Conservation (phyloP, 257 asterid genomes). For the Cynanchum wilfordii region DNA sequence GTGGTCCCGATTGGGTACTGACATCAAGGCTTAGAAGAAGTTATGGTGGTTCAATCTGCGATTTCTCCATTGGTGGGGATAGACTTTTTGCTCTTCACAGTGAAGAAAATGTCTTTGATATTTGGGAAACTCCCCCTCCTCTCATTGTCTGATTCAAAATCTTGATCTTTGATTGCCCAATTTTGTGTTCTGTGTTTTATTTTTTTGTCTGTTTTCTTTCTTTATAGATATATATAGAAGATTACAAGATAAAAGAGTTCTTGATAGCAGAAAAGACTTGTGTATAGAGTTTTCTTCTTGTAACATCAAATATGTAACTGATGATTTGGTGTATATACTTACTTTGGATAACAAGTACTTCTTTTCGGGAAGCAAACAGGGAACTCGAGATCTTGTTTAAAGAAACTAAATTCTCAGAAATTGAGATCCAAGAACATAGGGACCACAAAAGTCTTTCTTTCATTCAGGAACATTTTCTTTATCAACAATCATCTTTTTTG, state of each 20-base stretch:
- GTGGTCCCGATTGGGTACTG: conserved; percentile 81
- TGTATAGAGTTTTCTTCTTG: conserved; percentile 22
- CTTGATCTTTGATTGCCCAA: conserved; percentile 1
- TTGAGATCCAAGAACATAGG: conserved; percentile 9
- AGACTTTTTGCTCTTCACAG: conserved; percentile 80
- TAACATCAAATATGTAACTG: conserved; percentile 27
- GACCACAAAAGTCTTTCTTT: conserved; percentile 34
- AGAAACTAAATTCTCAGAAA: neutral
- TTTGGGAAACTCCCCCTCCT: conserved; percentile 77
- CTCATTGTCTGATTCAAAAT: conserved; percentile 47
- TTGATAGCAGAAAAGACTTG: neutral
- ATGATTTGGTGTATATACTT: conserved; percentile 19
- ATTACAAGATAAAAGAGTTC: conserved; percentile 4
- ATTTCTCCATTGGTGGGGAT: conserved; percentile 87
- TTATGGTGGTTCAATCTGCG: conserved; percentile 84
- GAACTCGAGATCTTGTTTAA: too few species aligned
- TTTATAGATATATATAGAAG: conserved; percentile 16
- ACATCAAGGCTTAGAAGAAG: conserved; percentile 71
- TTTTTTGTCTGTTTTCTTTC: conserved; percentile 14
- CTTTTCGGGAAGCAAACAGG: too few species aligned
- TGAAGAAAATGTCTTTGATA: conserved; percentile 80
- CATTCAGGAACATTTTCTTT: conserved; percentile 9
- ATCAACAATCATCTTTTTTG: conserved; percentile 36
- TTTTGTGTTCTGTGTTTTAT: conserved; percentile 13
- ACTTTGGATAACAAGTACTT: too few species aligned